A percentile compares a stretch with the other conserved stretches of the same genome.
phyloP scores from a whole-genome alignment of 1,284 basidiomycete genomes.

The Ganoderma multipileum region DNA sequence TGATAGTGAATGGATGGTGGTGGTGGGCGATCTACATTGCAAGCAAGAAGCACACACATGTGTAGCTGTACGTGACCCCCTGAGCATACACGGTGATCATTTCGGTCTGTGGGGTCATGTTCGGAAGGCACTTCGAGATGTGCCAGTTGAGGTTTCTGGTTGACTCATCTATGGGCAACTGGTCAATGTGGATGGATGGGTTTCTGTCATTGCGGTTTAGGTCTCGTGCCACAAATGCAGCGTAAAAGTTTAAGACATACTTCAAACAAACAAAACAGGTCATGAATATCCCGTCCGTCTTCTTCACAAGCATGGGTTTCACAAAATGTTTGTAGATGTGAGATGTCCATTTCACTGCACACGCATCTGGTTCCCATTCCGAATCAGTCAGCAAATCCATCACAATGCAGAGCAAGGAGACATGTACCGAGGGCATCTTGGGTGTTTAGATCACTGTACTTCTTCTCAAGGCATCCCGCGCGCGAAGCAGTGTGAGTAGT shows the following conservation, averaged over 20 bases:
- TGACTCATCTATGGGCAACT: not conserved
- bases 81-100: not conserved
- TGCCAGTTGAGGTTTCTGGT: constrained; percentile 3
- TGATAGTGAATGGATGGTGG: constrained; percentile 29
- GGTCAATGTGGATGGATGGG: not conserved
- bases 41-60: not conserved
- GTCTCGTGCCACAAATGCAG: too few relatives aligned
- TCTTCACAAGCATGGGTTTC: not conserved
- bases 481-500: not conserved
- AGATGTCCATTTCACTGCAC: not conserved
- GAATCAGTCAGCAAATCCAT: not conserved
- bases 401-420: too few relatives aligned
- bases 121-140: not conserved
- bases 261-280: not conserved
- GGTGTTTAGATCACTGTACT: not conserved
- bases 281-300: not conserved
- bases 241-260: not conserved
- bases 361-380: not conserved
- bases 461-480: not conserved
- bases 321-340: not conserved
- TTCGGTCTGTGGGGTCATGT: not conserved
- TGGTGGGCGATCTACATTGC: constrained; percentile 7
- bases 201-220: not conserved
- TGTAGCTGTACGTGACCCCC: not conserved
- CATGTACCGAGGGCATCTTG: not conserved